Evolutionary conservation across 2,329 filamentous ascomycete species (phyloP).

Genomic region (Xylaria polymorpha): DNA sequence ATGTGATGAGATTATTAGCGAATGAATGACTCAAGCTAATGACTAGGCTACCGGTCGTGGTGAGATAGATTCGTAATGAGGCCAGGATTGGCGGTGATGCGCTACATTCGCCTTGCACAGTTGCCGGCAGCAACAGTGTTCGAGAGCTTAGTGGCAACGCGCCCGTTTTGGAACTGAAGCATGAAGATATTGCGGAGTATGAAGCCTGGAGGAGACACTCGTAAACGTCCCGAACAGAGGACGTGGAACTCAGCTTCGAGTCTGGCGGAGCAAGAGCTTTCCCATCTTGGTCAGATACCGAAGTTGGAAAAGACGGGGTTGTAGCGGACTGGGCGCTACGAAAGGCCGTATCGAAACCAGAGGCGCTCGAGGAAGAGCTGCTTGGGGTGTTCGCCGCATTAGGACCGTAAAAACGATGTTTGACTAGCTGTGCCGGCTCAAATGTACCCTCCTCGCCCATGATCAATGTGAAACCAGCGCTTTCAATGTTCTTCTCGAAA

Average conservation of each 20-base stretch:
- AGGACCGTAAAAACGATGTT: constrained; percentile 54
- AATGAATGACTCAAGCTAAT: constrained; percentile 61
- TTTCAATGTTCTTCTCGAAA: constrained; percentile 57
- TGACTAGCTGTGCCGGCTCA: constrained; percentile 62
- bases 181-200: constrained; percentile 61
- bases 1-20: constrained; percentile 60
- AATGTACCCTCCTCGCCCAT: constrained; percentile 63
- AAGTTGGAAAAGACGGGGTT: constrained; percentile 43
- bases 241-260: constrained; percentile 50
- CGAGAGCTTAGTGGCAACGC: constrained; percentile 66
- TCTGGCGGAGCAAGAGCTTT: constrained; percentile 50
- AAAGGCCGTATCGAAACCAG: constrained; percentile 53
- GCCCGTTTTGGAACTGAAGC: constrained; percentile 61
- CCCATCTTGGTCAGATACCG: constrained; percentile 47
- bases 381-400: constrained; percentile 59
- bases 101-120: constrained; percentile 47
- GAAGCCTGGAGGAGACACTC: constrained; percentile 66
- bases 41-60: constrained; percentile 66
- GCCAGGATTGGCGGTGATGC: constrained; percentile 55
- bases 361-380: constrained; percentile 58
- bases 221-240: constrained; percentile 60
- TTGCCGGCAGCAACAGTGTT: constrained; percentile 60
- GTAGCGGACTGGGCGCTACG: constrained; percentile 49
- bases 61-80: constrained; percentile 65
- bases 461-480: constrained; percentile 58